These are phyloP conservation scores for Aspergillus fumigatus DNA, from an alignment of 2,329 filamentous ascomycete genomes.

Conservation along the genomic window DNA sequence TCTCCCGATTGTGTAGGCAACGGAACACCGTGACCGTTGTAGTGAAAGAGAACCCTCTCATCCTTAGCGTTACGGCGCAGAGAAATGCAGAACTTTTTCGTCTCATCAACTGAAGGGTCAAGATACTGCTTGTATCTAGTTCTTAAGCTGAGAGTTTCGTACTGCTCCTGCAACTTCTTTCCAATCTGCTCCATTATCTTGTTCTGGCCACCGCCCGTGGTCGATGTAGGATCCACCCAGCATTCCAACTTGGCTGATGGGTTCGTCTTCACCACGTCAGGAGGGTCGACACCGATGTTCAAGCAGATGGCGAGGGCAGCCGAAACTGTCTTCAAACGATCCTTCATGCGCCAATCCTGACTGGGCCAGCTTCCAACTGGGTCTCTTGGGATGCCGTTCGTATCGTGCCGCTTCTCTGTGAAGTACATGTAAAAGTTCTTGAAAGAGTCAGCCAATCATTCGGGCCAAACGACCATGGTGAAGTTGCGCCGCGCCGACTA, in stretches of 20 bases:
- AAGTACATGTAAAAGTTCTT: conserved; percentile 99
- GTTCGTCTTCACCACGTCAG: conserved; percentile 92
- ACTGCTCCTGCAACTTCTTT: conserved; percentile 92
- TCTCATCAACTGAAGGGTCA: conserved; percentile 94
- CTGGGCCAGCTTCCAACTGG: conserved; percentile 52
- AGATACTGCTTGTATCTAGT: conserved; percentile 98
- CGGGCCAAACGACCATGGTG: not conserved
- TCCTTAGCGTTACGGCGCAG: conserved; percentile 90
- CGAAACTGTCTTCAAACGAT: conserved; percentile 92
- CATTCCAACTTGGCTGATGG: conserved; percentile 92
- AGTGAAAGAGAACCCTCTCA: conserved; percentile 93
- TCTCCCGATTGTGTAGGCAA: conserved; percentile 93
- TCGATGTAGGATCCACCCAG: conserved; percentile 87
- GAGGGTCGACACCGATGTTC: conserved; percentile 95
- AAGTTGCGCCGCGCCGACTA: not conserved
- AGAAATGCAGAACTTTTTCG: conserved; percentile 91
- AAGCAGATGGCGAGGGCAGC: conserved; percentile 90
- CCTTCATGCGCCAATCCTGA: conserved; percentile 96
- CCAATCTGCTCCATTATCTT: conserved; percentile 93
- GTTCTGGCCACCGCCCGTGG: conserved; percentile 65
- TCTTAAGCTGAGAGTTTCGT: conserved; percentile 88
- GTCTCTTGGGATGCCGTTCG: conserved; percentile 76
- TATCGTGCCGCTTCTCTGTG: conserved; percentile 96
- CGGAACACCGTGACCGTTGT: conserved; percentile 96
- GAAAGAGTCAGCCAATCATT: conserved; percentile 7